phyloP scores from a whole-genome alignment of 345 rosid genomes.

The Cochlearia excelsa region DNA sequence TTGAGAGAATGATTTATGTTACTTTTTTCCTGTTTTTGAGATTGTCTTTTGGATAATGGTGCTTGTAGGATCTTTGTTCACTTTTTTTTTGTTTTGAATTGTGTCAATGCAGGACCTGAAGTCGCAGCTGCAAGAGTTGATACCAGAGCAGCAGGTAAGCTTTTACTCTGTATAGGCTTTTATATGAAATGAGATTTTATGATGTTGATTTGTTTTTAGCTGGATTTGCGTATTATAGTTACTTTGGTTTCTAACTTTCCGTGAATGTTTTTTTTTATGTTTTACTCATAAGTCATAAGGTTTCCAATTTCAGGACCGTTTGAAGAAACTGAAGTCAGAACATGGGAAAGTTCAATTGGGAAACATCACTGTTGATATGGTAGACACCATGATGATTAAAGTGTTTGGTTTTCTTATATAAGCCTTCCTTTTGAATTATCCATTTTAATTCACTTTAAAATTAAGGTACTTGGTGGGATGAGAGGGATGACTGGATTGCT shows the following conservation, averaged over 20 bases:
- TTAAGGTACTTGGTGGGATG: slow-evolving; percentile 95
- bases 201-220: background rate
- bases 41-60: background rate
- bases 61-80: slow-evolving; percentile 13
- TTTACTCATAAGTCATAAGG: slow-evolving; percentile 3
- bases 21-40: too few relatives aligned
- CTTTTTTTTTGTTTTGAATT: slow-evolving; percentile 17
- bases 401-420: slow-evolving; percentile 8
- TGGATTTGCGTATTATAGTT: slow-evolving; percentile 9
- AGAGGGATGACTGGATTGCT: slow-evolving; percentile 98
- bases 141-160: slow-evolving; percentile 91
- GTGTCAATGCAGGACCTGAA: slow-evolving; percentile 65
- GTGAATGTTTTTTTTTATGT: slow-evolving; percentile 10
- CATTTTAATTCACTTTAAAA: background rate
- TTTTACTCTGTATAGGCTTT: background rate
- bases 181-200: background rate
- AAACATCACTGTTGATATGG: slow-evolving; percentile 91
- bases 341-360: slow-evolving; percentile 92
- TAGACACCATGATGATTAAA: slow-evolving; percentile 29
- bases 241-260: slow-evolving; percentile 1
- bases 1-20: too few relatives aligned
- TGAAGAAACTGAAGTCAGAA: slow-evolving; percentile 79
- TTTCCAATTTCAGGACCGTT: slow-evolving; percentile 61
- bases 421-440: background rate
- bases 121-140: slow-evolving; percentile 84